Base-by-base conservation (phyloP, 176 grass and related monocot genomes). In the Oryza australiensis region DNA sequence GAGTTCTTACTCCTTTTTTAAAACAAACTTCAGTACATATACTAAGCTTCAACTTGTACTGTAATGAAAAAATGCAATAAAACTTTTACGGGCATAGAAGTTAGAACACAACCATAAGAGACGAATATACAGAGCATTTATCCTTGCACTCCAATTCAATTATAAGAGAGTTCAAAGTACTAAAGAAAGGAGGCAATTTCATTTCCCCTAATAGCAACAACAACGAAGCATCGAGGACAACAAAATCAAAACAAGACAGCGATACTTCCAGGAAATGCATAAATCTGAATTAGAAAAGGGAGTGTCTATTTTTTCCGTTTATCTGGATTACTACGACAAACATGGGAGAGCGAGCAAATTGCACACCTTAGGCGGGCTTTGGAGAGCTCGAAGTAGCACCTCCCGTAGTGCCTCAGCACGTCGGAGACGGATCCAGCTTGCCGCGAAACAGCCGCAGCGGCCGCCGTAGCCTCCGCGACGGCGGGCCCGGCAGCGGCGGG, bases 311-410 rank as follows among this genome's bases (percentile, higher is more conserved):
- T n/a, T 55, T n/a, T 23, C 22, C 55, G 10, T 24, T 23, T 0
- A 23, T 23, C 55, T 23, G 24, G 18, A 55, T 55, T 60, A 57
- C 53, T 3, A 23, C 7, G n/a, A 1, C 22, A 57, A 23, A 57
- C 5, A 81, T 26, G 30, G 27, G 59, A 62, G 22, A 43, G 33
- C 24, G 13, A 74, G 57, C 71, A 76, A 84, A 75, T 35, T 32
- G 48, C 33, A 30, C 45, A 98, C 95, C 95, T 98, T 37, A 98
- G 95, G 27, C 93, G 92, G 51, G 92, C 95, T 81, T 98, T 94
- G 69, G 95, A 98, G 70, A 98, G 92, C 72, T 98, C 95, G 79
- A 75, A 93, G 83, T 98, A 98, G 84, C 95, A 98, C 27, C 82
- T 82, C 9, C 92, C 82, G 11, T 98, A 98, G 62, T 93, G 86